phyloP scores from a whole-genome alignment of 768 basidiomycete species.

The Mrakia gelida region DNA sequence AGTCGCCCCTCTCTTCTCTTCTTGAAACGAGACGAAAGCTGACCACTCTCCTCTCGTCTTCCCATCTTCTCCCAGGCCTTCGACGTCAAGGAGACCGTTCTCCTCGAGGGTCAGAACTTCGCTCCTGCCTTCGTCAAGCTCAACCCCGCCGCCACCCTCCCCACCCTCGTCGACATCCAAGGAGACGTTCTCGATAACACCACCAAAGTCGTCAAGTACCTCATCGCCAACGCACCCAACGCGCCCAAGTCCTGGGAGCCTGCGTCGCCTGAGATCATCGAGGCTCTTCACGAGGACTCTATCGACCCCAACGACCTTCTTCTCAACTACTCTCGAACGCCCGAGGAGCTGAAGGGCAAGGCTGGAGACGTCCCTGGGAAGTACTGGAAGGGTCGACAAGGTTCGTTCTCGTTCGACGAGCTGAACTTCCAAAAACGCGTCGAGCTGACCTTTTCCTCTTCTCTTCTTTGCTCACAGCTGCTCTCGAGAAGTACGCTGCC shows the following conservation, averaged over 20 bases:
- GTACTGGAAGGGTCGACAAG: slow-evolving; percentile 21
- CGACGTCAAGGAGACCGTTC: slow-evolving; percentile 18
- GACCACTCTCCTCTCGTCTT: background rate
- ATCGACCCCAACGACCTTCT: slow-evolving; percentile 25
- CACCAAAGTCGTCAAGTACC: slow-evolving; percentile 28
- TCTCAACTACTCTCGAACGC: slow-evolving; percentile 13
- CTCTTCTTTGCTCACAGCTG: background rate
- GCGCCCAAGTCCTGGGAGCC: background rate
- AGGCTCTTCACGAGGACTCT: slow-evolving; percentile 16
- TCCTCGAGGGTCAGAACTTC: slow-evolving; percentile 30
- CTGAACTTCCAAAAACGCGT: background rate
- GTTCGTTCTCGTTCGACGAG: background rate
- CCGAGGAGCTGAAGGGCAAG: slow-evolving; percentile 22
- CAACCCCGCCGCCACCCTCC: slow-evolving; percentile 21
- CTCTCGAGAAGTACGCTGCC: slow-evolving; percentile 23
- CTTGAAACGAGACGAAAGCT: background rate
- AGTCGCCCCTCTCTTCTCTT: background rate
- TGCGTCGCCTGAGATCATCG: slow-evolving; percentile 16
- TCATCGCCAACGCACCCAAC: slow-evolving; percentile 18
- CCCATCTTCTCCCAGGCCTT: background rate
- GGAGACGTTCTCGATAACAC: slow-evolving; percentile 27
- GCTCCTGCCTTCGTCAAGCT: slow-evolving; percentile 22
- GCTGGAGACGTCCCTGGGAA: slow-evolving; percentile 21
- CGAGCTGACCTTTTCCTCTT: background rate
- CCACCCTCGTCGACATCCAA: slow-evolving; percentile 16